A percentile compares a stretch with the other conserved stretches of the same genome.
phyloP scores from a whole-genome alignment of 805 yeast genomes.

The Candida anglica region DNA sequence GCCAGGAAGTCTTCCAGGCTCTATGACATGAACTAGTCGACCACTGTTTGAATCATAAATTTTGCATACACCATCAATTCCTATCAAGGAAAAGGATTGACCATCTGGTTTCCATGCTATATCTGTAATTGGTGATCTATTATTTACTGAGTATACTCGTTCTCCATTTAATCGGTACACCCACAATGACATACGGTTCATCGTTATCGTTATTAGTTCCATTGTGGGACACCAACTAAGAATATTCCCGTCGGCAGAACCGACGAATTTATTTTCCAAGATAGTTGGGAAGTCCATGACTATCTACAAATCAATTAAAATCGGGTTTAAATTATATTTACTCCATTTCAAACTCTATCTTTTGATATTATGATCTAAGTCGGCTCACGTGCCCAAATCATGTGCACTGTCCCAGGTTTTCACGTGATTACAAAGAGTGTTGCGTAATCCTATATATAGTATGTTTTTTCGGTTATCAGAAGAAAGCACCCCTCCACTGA shows the following conservation, averaged over 20 bases:
- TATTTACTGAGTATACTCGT: slow-evolving; percentile 45
- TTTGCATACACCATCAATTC: slow-evolving; percentile 38
- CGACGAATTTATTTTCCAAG: slow-evolving; percentile 13
- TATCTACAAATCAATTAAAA: no score
- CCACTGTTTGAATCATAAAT: slow-evolving; percentile 48
- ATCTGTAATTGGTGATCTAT: slow-evolving; percentile 26
- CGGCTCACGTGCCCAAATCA: no score
- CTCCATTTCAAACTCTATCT: no score
- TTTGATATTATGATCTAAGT: no score
- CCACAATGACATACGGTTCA: slow-evolving; percentile 45
- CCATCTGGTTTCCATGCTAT: slow-evolving; percentile 35
- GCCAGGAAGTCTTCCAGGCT: slow-evolving; percentile 15
- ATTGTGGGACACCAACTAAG: slow-evolving; percentile 50
- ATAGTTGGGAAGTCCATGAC: neutral
- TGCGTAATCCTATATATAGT: no score
- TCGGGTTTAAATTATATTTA: no score
- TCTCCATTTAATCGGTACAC: slow-evolving; percentile 54
- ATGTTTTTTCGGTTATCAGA: no score
- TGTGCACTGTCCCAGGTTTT: no score
- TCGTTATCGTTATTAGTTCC: slow-evolving; percentile 49
- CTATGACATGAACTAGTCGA: slow-evolving; percentile 23
- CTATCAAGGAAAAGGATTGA: slow-evolving; percentile 40
- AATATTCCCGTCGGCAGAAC: slow-evolving; percentile 33
- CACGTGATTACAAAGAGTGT: no score
- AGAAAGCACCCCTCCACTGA: no score